Base-by-base conservation (phyloP, 192 early-diverging fungal species). In the Podochytrium sp. region DNA sequence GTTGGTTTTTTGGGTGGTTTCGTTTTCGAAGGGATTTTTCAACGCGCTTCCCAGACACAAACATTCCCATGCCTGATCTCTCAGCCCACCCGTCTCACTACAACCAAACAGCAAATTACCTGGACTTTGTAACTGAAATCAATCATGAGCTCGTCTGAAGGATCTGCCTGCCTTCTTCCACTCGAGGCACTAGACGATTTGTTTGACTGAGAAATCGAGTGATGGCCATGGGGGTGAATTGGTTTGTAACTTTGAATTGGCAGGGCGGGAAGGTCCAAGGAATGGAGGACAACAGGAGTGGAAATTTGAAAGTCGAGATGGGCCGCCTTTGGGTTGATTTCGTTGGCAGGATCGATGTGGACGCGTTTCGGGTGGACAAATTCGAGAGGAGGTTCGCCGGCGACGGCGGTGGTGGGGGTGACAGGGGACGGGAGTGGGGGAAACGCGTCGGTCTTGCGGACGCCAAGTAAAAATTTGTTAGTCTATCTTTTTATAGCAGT, bases 71-170 rank as follows among this genome's bases (percentile, higher is more conserved):
- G n/a, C n/a, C n/a, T n/a, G n/a, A n/a, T n/a, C n/a, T n/a, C n/a
- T n/a, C n/a, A n/a, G n/a, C n/a, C n/a, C n/a, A n/a, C n/a, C n/a
- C n/a, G n/a, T n/a, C n/a, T n/a, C n/a, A n/a, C 43, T 20, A 55
- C 23, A 6, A 23, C 23, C 52, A 55, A 55, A 6, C 7, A 55
- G 16, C n/a, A n/a, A 23, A 6, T 23, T 7, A 55, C 20, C 41
- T 65, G 63, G 38, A 65, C 14, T 49, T 47, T 65, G 63, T 49
- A 65, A 29, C 41, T 65, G 25, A 65, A 65, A 65, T 41, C 63
- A 20, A 34, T 42, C 63, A 65, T 34, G 7, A 18, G 25, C 14
- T 65, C 63, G 30, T 55, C 52, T n/a, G n/a, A n/a, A n/a, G n/a
- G n/a, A n/a, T n/a, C n/a, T n/a, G n/a, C n/a, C n/a, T n/a, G n/a